Evolutionary conservation across 1,284 basidiomycete genomes (phyloP).

Genomic region (Rhodotorula sp.): DNA sequence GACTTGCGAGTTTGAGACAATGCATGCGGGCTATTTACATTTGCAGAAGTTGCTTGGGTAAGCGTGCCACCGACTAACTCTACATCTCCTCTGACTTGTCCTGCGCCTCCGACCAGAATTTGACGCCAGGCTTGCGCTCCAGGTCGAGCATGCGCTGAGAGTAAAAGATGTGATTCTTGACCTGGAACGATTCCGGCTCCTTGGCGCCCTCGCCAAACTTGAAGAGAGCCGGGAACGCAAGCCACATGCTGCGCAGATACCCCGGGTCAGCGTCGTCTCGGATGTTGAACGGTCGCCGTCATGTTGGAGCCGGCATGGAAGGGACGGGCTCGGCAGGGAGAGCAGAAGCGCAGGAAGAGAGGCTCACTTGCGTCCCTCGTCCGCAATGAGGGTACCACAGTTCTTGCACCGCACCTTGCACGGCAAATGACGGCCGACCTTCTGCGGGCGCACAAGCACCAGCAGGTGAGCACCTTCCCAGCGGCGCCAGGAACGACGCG

Average conservation of each 20-base stretch:
- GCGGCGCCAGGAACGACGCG: too few species aligned
- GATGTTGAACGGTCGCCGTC: too few species aligned
- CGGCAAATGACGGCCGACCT: constrained; percentile 28
- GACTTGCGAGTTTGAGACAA: background rate
- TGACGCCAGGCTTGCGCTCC: constrained; percentile 16
- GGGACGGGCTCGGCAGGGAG: too few species aligned
- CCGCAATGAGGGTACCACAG: constrained; percentile 16
- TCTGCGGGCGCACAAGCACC: background rate
- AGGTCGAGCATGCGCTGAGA: constrained; percentile 8
- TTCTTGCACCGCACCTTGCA: constrained; percentile 32
- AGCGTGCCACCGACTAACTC: too few species aligned
- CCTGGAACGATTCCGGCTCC: constrained; percentile 16
- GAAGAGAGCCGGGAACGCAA: constrained; percentile 22
- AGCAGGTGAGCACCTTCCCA: too few species aligned
- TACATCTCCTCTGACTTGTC: constrained; percentile 23
- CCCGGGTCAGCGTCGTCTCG: background rate
- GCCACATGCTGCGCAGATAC: constrained; percentile 11
- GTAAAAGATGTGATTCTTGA: constrained; percentile 28
- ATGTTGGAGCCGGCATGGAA: too few species aligned
- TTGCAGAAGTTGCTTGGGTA: background rate
- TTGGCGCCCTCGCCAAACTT: constrained; percentile 1
- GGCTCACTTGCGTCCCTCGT: constrained; percentile 25
- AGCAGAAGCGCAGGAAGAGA: too few species aligned
- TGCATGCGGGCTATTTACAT: constrained; percentile 1
- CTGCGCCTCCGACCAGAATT: constrained; percentile 24